phyloP scores from a whole-genome alignment of 768 basidiomycete genomes.

The Leccinum subtestaceum region DNA sequence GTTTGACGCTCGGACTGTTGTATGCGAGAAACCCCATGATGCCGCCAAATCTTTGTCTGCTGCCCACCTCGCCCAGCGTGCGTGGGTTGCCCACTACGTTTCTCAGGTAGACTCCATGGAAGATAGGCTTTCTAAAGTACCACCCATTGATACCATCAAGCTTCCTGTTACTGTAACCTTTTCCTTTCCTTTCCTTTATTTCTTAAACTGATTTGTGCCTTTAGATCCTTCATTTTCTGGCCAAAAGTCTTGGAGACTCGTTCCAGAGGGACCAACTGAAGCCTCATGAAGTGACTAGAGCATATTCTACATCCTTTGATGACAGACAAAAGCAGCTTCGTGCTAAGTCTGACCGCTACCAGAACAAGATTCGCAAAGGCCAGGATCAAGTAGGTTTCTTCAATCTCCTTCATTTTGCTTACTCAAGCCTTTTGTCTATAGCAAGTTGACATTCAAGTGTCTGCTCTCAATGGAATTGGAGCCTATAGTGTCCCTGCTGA shows the following conservation, averaged over 20 bases:
- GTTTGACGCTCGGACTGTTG: constrained; percentile 4
- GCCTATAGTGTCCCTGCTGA: constrained; percentile 23
- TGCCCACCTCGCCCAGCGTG: constrained; percentile 28
- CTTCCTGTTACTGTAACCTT: constrained; percentile 19
- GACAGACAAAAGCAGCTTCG: constrained; percentile 13
- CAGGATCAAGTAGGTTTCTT: constrained; percentile 36
- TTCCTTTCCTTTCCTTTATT: not conserved
- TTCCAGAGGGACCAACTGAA: constrained; percentile 29
- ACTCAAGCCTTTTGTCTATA: constrained; percentile 3
- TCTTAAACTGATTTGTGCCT: not conserved
- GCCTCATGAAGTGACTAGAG: constrained; percentile 22
- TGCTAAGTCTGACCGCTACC: constrained; percentile 26
- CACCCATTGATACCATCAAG: constrained; percentile 27
- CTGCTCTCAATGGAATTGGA: constrained; percentile 18
- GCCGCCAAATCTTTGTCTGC: not conserved
- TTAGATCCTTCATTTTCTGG: constrained; percentile 28
- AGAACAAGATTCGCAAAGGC: constrained; percentile 28
- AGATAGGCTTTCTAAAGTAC: constrained; percentile 19
- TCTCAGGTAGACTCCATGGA: constrained; percentile 24
- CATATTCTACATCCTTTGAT: constrained; percentile 18
- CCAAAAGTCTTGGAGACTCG: constrained; percentile 23
- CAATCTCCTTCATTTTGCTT: not conserved
- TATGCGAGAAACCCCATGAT: constrained; percentile 4
- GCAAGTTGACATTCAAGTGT: constrained; percentile 24
- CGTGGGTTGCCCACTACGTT: constrained; percentile 33